phyloP scores from a whole-genome alignment of 208 protist genomes.

The Cochliopodium minus region DNA sequence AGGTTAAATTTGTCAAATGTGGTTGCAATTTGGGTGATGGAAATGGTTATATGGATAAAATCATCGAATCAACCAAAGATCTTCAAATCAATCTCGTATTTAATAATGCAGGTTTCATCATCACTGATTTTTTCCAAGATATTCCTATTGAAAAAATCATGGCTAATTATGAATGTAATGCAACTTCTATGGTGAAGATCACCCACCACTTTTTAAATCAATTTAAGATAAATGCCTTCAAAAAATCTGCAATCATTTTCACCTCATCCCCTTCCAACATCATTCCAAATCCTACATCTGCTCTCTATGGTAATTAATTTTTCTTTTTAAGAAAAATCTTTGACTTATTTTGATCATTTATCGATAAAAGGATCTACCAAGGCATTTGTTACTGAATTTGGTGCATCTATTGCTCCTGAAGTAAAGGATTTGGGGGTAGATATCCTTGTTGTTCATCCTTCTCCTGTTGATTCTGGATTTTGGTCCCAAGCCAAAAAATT shows the following conservation, averaged over 20 bases:
- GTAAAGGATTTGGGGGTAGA: slow-evolving; percentile 55
- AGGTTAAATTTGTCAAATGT: background rate
- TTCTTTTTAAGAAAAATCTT: too few relatives aligned
- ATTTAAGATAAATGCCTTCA: too few relatives aligned
- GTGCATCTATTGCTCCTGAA: slow-evolving; percentile 47
- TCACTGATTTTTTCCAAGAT: background rate
- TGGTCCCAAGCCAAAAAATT: slow-evolving; percentile 53
- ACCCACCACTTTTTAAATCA: too few relatives aligned
- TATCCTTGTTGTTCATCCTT: slow-evolving; percentile 58
- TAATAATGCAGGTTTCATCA: slow-evolving; percentile 7
- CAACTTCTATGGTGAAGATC: too few relatives aligned
- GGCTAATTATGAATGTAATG: background rate
- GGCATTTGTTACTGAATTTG: slow-evolving; percentile 64
- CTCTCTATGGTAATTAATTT: too few relatives aligned
- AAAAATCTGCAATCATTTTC: too few relatives aligned
- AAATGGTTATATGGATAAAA: background rate
- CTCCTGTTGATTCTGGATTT: slow-evolving; percentile 61
- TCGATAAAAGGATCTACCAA: too few relatives aligned
- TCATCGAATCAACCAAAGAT: slow-evolving; percentile 3
- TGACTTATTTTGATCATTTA: too few relatives aligned
- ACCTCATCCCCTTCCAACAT: too few relatives aligned
- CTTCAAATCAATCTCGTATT: background rate
- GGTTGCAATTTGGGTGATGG: background rate
- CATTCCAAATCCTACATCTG: too few relatives aligned
- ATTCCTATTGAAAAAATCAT: background rate